Conservation (phyloP, 1,284 basidiomycete genomes). For the Ceratorhiza oryzae-sativae region DNA sequence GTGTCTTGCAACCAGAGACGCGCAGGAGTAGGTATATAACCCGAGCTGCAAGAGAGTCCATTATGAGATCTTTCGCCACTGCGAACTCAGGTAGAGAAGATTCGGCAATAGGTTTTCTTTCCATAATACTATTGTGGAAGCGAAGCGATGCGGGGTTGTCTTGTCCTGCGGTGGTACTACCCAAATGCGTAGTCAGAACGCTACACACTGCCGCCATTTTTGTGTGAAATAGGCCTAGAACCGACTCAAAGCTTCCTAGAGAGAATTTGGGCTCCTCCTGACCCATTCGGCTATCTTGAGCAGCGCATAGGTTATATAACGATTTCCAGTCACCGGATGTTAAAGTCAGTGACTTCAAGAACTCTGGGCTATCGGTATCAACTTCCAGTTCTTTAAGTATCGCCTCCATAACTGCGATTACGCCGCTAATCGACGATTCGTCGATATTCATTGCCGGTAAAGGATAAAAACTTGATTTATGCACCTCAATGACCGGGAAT, state of each 20-base stretch:
- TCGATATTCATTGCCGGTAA: conserved; percentile 53
- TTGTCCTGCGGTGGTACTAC: conserved; percentile 47
- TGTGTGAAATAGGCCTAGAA: conserved; percentile 53
- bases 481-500: conserved; percentile 48
- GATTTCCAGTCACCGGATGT: conserved; percentile 54
- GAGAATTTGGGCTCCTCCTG: conserved; percentile 46
- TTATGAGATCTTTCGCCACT: conserved; percentile 52
- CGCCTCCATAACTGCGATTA: conserved; percentile 51
- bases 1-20: conserved; percentile 43
- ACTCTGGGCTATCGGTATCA: conserved; percentile 32
- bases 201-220: conserved; percentile 52
- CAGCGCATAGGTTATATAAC: conserved; percentile 49
- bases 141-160: conserved; percentile 50
- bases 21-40: conserved; percentile 51
- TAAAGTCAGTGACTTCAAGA: conserved; percentile 45
- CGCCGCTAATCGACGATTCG: conserved; percentile 51
- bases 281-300: conserved; percentile 50
- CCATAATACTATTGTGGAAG: conserved; percentile 49
- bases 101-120: conserved; percentile 50
- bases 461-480: conserved; percentile 50
- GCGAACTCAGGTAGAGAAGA: conserved; percentile 51
- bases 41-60: conserved; percentile 51
- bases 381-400: conserved; percentile 49
- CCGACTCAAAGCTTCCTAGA: neutral
- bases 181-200: conserved; percentile 49